A percentile compares a stretch with the other conserved stretches of the same genome.
These are phyloP conservation scores for Deinandra increscens DNA, from an alignment of 129 eudicot genomes.

Conservation along the genomic window DNA sequence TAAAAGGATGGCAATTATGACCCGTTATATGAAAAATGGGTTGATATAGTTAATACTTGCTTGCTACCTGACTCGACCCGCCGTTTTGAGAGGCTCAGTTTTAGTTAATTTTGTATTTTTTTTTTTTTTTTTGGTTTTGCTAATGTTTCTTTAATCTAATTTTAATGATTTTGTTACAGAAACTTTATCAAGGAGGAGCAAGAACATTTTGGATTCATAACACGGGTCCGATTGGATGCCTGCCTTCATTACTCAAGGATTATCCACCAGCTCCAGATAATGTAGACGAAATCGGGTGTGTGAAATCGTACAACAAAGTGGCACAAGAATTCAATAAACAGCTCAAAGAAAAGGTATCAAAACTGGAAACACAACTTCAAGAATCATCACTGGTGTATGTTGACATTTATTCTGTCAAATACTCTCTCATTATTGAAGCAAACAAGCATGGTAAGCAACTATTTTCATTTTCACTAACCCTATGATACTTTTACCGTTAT, in stretches of 20 bases:
- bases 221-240: constrained; percentile 65
- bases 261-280: constrained; percentile 47
- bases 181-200: constrained; percentile 57
- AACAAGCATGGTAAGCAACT: constrained; percentile 39
- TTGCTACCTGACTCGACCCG: too few species aligned
- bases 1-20: too few species aligned
- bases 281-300: constrained; percentile 48
- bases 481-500: background rate
- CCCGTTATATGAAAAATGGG: too few species aligned
- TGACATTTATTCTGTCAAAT: constrained; percentile 55
- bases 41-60: too few species aligned
- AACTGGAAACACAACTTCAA: constrained; percentile 41
- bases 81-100: too few species aligned
- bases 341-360: constrained; percentile 43
- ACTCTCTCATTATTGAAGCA: constrained; percentile 48
- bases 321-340: constrained; percentile 58
- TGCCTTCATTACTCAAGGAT: constrained; percentile 35
- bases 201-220: constrained; percentile 64
- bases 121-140: too few species aligned
- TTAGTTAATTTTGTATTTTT: too few species aligned
- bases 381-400: constrained; percentile 41
- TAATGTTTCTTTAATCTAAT: background rate
- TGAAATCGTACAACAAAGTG: constrained; percentile 50
- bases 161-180: constrained; percentile 29
- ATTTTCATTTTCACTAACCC: background rate